Evolutionary conservation across 2,329 filamentous ascomycete species (phyloP).

Genomic region (Lasiodiplodia sp.): DNA sequence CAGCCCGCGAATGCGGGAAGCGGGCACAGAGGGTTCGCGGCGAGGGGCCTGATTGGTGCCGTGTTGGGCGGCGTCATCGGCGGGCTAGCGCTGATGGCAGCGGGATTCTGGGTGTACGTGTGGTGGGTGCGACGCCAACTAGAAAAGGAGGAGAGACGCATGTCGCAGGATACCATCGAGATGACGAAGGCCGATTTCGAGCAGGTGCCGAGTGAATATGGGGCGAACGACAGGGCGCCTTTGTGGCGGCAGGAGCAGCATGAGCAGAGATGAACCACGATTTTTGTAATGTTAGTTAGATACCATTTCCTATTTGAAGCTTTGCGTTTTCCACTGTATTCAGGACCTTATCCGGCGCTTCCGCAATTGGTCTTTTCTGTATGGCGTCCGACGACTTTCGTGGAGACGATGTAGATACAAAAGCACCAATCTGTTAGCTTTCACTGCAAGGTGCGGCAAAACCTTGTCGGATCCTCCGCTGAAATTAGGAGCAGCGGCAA

Average conservation of each 20-base stretch:
- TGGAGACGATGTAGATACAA: too few species aligned
- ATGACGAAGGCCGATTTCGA: conserved; percentile 38
- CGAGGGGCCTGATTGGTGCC: conserved; percentile 47
- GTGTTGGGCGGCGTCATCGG: conserved; percentile 49
- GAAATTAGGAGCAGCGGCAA: conserved; percentile 4
- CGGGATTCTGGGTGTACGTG: conserved; percentile 40
- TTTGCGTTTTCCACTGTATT: background rate
- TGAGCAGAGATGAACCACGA: background rate
- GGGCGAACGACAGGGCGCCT: background rate
- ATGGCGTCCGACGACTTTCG: background rate
- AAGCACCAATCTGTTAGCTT: background rate
- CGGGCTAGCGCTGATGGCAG: conserved; percentile 41
- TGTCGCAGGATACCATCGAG: conserved; percentile 9
- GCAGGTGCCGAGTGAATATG: conserved; percentile 35
- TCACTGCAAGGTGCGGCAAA: background rate
- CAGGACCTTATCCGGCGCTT: background rate
- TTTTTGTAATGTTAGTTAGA: background rate
- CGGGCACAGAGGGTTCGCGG: conserved; percentile 39
- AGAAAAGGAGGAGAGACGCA: conserved; percentile 34
- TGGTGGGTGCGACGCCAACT: conserved; percentile 41
- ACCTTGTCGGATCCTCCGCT: background rate
- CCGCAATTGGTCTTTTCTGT: background rate
- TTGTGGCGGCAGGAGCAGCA: background rate
- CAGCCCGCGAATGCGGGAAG: background rate
- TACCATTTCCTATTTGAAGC: conserved; percentile 5